Conservation (phyloP, 2,329 filamentous ascomycete species). For the Cercospora citrullina region DNA sequence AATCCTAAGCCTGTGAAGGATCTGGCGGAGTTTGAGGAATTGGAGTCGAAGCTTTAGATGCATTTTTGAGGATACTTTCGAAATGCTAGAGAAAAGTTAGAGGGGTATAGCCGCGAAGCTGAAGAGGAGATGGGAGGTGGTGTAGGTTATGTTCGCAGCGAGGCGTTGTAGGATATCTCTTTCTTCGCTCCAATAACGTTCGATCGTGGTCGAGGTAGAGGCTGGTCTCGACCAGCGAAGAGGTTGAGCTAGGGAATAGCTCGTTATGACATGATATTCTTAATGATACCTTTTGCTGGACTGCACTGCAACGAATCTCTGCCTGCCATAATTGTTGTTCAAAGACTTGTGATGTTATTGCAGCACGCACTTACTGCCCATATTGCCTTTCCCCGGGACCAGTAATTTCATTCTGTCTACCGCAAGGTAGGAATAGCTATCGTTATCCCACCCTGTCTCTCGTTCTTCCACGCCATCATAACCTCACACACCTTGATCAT, state of each 20-base stretch:
- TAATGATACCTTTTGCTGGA: neutral
- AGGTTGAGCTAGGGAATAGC: neutral
- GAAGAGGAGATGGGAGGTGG: neutral
- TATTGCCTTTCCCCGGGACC: too few relatives aligned
- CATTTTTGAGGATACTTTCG: neutral
- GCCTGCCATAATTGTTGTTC: too few relatives aligned
- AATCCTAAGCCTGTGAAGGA: constrained; percentile 73
- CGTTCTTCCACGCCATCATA: too few relatives aligned
- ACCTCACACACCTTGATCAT: neutral
- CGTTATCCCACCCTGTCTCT: too few relatives aligned
- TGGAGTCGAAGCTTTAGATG: constrained; percentile 68
- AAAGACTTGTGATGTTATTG: too few relatives aligned
- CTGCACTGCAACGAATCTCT: too few relatives aligned
- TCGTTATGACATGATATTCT: neutral
- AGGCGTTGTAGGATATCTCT: constrained; percentile 14
- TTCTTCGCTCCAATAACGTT: neutral
- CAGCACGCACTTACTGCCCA: too few relatives aligned
- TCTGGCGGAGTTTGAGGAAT: constrained; percentile 81
- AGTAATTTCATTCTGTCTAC: too few relatives aligned
- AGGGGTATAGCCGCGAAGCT: neutral
- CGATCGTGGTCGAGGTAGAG: neutral
- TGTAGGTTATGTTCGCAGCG: constrained; percentile 3
- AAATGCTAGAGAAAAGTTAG: neutral
- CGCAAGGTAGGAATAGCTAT: too few relatives aligned
- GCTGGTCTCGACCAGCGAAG: neutral